These are phyloP conservation scores for Leccinum ochraceum DNA, from an alignment of 768 basidiomycete genomes.

Conservation along the genomic window DNA sequence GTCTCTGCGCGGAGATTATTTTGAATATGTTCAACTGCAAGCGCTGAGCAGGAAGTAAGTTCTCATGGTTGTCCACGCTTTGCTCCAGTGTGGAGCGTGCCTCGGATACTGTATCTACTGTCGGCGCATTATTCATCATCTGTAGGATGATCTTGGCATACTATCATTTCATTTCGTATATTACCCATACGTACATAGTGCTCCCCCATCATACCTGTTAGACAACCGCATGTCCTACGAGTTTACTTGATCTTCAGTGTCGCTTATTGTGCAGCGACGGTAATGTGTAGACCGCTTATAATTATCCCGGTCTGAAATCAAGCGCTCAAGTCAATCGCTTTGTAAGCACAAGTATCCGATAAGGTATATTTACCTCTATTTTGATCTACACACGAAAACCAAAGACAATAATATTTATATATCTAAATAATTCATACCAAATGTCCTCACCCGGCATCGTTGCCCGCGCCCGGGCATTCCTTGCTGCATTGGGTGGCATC, in stretches of 20 bases:
- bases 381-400: background rate
- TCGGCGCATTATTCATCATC: background rate
- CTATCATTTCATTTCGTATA: background rate
- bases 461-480: slow-evolving; percentile 30
- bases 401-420: background rate
- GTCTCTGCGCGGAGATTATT: slow-evolving; percentile 65
- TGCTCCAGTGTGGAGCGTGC: background rate
- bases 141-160: background rate
- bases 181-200: background rate
- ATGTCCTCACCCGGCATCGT: slow-evolving; percentile 19
- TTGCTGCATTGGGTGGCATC: slow-evolving; percentile 46
- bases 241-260: background rate
- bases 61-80: background rate
- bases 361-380: background rate
- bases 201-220: background rate
- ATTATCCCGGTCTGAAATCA: too few relatives aligned
- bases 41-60: slow-evolving; percentile 50
- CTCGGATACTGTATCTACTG: background rate
- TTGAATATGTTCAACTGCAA: slow-evolving; percentile 88
- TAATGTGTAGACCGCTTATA: too few relatives aligned
- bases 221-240: background rate
- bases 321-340: too few relatives aligned
- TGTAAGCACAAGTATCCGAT: too few relatives aligned
- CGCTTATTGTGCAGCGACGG: too few relatives aligned
- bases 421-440: background rate